Conservation (phyloP, 768 basidiomycete species). For the Rubroboletus satanas region DNA sequence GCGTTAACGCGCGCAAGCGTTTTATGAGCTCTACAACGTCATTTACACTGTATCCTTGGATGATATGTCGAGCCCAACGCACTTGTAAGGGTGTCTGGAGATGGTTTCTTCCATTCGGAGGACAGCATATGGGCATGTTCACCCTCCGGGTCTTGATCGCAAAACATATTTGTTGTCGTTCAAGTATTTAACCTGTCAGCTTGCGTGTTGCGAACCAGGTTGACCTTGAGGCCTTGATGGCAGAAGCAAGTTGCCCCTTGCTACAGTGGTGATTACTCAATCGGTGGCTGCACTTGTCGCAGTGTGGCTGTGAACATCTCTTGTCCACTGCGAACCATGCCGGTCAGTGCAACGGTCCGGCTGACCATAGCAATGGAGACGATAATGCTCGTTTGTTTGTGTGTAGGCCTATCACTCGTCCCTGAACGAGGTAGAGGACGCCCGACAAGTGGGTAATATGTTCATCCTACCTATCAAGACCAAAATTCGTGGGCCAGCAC, state of each 20-base stretch:
- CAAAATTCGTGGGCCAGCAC: slow-evolving; percentile 88
- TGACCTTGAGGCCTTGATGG: neutral
- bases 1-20: slow-evolving; percentile 71
- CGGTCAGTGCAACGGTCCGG: slow-evolving; percentile 39
- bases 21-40: slow-evolving; percentile 64
- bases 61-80: slow-evolving; percentile 22
- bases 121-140: slow-evolving; percentile 48
- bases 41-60: neutral
- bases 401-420: slow-evolving; percentile 92
- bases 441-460: slow-evolving; percentile 85
- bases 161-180: slow-evolving; percentile 21
- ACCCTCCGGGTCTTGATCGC: slow-evolving; percentile 21
- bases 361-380: neutral
- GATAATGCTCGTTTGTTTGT: neutral
- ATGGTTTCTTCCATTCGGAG: slow-evolving; percentile 47
- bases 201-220: neutral
- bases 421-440: slow-evolving; percentile 81
- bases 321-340: slow-evolving; percentile 38
- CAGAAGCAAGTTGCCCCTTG: neutral
- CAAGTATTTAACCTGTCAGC: neutral
- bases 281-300: neutral
- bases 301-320: slow-evolving; percentile 26
- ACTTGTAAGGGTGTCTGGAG: slow-evolving; percentile 78
- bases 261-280: too few relatives aligned
- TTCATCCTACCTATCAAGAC: slow-evolving; percentile 88